phyloP scores from a whole-genome alignment of 495 filamentous ascomycete genomes.

The Annulohypoxylon maeteangense region DNA sequence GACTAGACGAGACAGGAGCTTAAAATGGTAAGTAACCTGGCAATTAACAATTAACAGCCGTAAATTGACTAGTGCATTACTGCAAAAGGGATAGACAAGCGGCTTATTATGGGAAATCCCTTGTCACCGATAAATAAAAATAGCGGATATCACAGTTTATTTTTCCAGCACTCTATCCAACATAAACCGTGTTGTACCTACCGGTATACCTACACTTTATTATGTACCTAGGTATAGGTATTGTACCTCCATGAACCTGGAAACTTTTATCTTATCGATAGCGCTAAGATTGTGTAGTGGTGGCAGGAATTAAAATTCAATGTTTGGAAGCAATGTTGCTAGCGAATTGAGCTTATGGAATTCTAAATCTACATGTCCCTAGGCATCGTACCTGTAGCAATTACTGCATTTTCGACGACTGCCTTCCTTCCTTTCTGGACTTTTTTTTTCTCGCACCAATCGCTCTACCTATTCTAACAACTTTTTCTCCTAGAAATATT shows the following conservation, averaged over 20 bases:
- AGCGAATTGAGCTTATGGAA: neutral
- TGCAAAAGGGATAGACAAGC: neutral
- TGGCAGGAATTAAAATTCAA: neutral
- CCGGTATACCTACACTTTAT: neutral
- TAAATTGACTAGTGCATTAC: neutral
- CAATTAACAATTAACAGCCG: neutral
- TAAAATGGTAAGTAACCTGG: neutral
- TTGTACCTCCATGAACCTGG: neutral
- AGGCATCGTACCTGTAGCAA: no score
- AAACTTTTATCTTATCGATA: slow-evolving; percentile 48
- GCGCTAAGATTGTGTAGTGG: neutral
- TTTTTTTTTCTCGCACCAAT: neutral
- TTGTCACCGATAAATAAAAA: neutral
- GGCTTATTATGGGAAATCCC: neutral
- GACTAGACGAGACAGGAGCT: neutral
- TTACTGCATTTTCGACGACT: no score
- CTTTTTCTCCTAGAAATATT: neutral
- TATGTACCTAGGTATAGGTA: neutral
- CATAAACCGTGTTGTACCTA: neutral
- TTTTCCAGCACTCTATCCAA: neutral
- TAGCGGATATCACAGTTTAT: neutral
- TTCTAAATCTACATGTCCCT: no score
- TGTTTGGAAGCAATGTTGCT: neutral
- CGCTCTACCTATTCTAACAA: neutral
- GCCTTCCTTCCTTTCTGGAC: no score